These are phyloP conservation scores for Pseudoneurospora amorphoporcata DNA, from an alignment of 495 filamentous ascomycete genomes.

Conservation along the genomic window DNA sequence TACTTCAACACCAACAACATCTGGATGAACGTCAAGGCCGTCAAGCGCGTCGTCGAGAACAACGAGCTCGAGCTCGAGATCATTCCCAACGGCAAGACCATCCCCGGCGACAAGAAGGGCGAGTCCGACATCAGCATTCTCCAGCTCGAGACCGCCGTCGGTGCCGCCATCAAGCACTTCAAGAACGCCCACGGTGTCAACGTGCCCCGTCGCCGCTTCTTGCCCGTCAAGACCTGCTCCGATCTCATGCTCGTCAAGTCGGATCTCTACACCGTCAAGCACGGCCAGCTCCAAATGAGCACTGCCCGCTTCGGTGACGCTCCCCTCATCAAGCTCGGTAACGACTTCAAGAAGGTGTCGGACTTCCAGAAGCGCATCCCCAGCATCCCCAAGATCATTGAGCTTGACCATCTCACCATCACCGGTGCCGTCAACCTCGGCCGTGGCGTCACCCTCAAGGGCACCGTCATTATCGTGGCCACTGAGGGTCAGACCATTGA, in stretches of 20 bases:
- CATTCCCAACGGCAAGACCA: constrained; percentile 97
- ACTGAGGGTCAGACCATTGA: constrained; percentile 98
- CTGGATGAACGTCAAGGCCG: constrained; percentile 95
- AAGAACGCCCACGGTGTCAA: constrained; percentile 98
- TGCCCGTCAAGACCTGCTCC: constrained; percentile 99
- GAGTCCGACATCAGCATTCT: constrained; percentile 96
- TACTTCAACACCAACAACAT: constrained; percentile 99
- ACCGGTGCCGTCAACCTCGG: constrained; percentile 95
- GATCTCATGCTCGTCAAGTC: constrained; percentile 99
- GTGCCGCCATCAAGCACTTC: constrained; percentile 98
- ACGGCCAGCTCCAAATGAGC: constrained; percentile 95
- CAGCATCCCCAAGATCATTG: constrained; percentile 94
- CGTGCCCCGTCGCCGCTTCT: constrained; percentile 92
- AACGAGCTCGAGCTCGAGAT: constrained; percentile 99
- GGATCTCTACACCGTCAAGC: constrained; percentile 98
- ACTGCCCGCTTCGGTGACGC: constrained; percentile 92
- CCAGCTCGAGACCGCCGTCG: constrained; percentile 97
- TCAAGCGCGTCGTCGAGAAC: constrained; percentile 98
- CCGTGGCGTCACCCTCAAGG: constrained; percentile 89
- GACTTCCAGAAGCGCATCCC: constrained; percentile 98
- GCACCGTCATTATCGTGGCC: constrained; percentile 99
- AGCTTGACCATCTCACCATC: constrained; percentile 95
- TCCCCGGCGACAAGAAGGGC: constrained; percentile 98
- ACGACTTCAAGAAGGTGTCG: constrained; percentile 99
- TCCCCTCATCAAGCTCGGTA: constrained; percentile 98